Percentiles rank a stretch among this genome's conserved stretches.
phyloP scores from a whole-genome alignment of 1,284 basidiomycete species.

The Inonotus hispidus region DNA sequence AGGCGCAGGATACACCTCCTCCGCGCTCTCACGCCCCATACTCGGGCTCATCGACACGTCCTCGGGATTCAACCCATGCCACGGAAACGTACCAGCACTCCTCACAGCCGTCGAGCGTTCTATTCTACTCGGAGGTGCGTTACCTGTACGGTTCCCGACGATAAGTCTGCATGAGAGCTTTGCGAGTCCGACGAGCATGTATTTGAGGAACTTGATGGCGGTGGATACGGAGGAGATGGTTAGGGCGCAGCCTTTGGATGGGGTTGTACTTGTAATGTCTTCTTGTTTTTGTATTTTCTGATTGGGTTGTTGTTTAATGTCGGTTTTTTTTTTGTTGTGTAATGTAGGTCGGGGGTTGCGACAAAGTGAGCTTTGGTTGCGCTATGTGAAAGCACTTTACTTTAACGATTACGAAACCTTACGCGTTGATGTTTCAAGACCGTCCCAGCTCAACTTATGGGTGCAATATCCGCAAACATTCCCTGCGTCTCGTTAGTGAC shows the following conservation, averaged over 20 bases:
- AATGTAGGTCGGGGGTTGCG: constrained; percentile 29
- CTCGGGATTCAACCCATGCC: constrained; percentile 31
- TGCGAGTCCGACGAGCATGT: constrained; percentile 31
- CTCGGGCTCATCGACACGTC: constrained; percentile 31
- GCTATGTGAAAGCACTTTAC: not conserved
- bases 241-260: constrained; percentile 31
- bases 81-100: constrained; percentile 29
- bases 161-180: constrained; percentile 32
- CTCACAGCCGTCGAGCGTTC: constrained; percentile 30
- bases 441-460: constrained; percentile 32
- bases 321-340: not conserved
- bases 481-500: constrained; percentile 31
- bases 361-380: constrained; percentile 22
- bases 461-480: constrained; percentile 30
- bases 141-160: constrained; percentile 31
- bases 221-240: constrained; percentile 34
- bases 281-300: too few relatives aligned
- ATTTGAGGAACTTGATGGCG: constrained; percentile 31
- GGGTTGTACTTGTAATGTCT: constrained; percentile 26
- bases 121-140: constrained; percentile 28
- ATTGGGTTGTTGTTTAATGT: not conserved
- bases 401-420: too few relatives aligned
- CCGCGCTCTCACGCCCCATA: constrained; percentile 30
- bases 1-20: constrained; percentile 31
- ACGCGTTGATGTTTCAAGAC: constrained; percentile 21